These are phyloP conservation scores for Senecio squalidus DNA, from an alignment of 140 eudicot species.

Conservation along the genomic window DNA sequence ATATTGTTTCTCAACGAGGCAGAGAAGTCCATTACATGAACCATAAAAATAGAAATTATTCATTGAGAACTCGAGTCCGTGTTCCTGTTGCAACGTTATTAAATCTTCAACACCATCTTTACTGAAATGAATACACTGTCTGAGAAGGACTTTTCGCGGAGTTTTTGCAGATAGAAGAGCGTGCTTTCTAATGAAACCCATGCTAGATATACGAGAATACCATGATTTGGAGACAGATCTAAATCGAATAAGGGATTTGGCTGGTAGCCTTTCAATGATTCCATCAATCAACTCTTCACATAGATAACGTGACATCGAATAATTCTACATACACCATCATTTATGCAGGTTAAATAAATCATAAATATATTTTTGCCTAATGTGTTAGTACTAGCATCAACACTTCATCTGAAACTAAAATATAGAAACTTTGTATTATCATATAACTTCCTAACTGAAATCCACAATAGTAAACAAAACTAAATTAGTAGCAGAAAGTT, in stretches of 20 bases:
- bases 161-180: not conserved
- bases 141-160: not conserved
- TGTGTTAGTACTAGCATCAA: no score
- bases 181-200: not conserved
- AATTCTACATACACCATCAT: not conserved
- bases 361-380: no score
- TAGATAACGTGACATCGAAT: not conserved
- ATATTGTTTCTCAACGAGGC: not conserved
- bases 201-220: not conserved
- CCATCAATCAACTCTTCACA: not conserved
- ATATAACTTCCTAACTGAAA: no score
- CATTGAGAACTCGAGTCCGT: not conserved
- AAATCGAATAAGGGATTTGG: not conserved
- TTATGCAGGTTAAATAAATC: no score
- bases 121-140: not conserved
- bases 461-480: no score
- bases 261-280: not conserved
- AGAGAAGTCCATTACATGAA: not conserved
- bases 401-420: no score
- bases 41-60: not conserved
- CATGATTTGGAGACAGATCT: not conserved
- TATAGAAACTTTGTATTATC: no score
- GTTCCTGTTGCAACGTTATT: not conserved
- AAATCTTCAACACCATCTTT: not conserved
- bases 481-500: no score